phyloP scores from a whole-genome alignment of 202 grass and related monocot species.

The Panicum virgatum region DNA sequence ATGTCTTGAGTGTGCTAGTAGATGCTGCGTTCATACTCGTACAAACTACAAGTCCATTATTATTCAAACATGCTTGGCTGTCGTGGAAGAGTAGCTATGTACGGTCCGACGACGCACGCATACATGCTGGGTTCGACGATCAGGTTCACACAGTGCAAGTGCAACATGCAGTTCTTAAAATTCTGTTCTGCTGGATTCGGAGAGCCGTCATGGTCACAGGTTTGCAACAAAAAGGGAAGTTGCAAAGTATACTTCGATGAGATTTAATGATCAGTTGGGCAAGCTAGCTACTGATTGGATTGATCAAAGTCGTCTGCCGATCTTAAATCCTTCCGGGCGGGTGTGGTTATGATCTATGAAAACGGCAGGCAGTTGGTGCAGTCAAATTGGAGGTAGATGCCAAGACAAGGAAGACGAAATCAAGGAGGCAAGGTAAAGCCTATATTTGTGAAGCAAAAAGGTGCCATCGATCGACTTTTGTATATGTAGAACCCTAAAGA shows the following conservation, averaged over 20 bases:
- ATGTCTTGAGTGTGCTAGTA: not conserved
- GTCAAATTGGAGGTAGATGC: conserved; percentile 35
- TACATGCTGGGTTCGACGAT: not conserved
- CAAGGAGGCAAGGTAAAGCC: not conserved
- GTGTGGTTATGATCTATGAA: conserved; percentile 23
- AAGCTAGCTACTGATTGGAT: not conserved
- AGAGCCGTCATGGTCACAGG: conserved; percentile 33
- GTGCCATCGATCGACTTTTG: conserved; percentile 3
- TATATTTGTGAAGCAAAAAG: not conserved
- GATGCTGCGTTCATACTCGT: conserved; percentile 30
- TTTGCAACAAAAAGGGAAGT: conserved; percentile 19
- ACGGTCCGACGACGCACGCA: conserved; percentile 7
- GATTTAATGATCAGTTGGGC: conserved; percentile 15
- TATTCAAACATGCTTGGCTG: conserved; percentile 52
- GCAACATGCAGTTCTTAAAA: not conserved
- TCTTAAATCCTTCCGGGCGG: conserved; percentile 26
- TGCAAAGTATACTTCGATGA: conserved; percentile 22
- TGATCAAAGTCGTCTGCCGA: conserved; percentile 11
- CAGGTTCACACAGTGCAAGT: conserved; percentile 39
- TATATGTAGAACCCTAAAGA: conserved; percentile 32
- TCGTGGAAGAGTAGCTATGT: conserved; percentile 22
- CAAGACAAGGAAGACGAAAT: conserved; percentile 29
- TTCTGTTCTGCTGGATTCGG: conserved; percentile 33
- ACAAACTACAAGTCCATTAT: conserved; percentile 6
- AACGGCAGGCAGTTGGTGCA: conserved; percentile 32